These are phyloP conservation scores for Fusarium gaditjirri DNA, from an alignment of 2,329 filamentous ascomycete species.

Conservation along the genomic window DNA sequence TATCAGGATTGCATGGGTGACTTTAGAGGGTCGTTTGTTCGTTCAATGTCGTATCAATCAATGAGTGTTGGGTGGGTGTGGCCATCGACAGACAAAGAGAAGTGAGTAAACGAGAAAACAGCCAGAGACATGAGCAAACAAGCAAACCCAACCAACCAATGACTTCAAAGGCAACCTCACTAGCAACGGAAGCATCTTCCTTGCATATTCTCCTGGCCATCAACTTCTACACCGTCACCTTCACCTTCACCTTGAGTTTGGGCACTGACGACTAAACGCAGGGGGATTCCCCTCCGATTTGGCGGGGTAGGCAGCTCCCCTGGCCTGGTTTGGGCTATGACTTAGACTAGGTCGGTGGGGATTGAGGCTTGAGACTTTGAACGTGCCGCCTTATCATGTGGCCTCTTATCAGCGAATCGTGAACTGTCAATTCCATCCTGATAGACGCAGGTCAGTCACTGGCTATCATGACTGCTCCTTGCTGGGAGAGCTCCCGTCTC, in stretches of 20 bases:
- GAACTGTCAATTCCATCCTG: constrained; percentile 19
- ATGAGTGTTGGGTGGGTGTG: neutral
- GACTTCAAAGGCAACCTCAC: neutral
- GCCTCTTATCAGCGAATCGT: constrained; percentile 42
- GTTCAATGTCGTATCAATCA: neutral
- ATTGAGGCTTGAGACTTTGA: constrained; percentile 35
- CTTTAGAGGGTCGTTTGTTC: neutral
- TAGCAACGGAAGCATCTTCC: neutral
- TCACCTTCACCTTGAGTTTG: constrained; percentile 1
- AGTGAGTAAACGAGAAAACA: neutral
- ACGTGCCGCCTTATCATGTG: constrained; percentile 41
- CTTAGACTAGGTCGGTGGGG: constrained; percentile 29
- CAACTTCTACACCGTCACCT: neutral
- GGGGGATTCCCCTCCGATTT: constrained; percentile 37
- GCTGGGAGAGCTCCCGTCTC: constrained; percentile 37
- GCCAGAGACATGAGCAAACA: neutral
- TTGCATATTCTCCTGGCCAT: neutral
- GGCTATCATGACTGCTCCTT: constrained; percentile 39
- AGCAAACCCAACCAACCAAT: neutral
- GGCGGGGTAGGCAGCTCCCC: constrained; percentile 45
- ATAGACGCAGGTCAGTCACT: constrained; percentile 21
- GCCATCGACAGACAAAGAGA: neutral
- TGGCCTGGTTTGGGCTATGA: constrained; percentile 34
- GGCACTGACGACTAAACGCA: constrained; percentile 32
- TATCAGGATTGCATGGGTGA: neutral